Percentiles rank a stretch among this genome's conserved stretches.
These are phyloP conservation scores for Cucurbita pepo DNA, from an alignment of 306 rosid genomes.

Conservation along the genomic window DNA sequence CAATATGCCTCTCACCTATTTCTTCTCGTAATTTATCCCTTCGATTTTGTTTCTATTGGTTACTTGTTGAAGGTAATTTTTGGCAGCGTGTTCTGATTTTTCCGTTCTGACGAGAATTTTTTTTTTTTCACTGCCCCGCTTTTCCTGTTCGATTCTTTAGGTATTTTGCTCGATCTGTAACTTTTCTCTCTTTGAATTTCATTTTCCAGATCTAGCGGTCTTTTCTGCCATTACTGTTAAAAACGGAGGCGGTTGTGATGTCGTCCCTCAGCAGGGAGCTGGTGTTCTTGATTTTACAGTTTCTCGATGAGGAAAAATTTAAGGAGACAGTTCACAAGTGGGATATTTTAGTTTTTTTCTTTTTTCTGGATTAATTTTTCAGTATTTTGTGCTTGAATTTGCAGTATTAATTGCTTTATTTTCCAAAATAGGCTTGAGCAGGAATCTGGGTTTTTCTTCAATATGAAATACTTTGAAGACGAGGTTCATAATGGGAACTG, in stretches of 20 bases:
- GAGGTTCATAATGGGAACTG: constrained; percentile 97
- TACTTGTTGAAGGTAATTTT: constrained; percentile 4
- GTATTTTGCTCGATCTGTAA: constrained; percentile 13
- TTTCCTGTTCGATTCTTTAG: constrained; percentile 8
- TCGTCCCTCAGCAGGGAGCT: constrained; percentile 96
- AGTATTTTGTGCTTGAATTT: constrained; percentile 3
- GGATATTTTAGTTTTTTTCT: constrained; percentile 12
- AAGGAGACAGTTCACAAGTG: constrained; percentile 98
- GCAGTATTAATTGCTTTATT: constrained; percentile 17
- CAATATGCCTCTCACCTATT: constrained; percentile 9
- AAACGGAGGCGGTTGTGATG: constrained; percentile 41
- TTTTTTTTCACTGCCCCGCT: not conserved
- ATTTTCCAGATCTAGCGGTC: constrained; percentile 60
- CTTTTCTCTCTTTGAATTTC: not conserved
- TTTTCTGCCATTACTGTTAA: constrained; percentile 28
- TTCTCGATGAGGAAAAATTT: constrained; percentile 96
- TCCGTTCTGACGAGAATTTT: not conserved
- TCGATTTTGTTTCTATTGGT: constrained; percentile 11
- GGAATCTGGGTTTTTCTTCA: constrained; percentile 97
- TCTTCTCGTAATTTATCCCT: constrained; percentile 1
- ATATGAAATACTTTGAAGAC: constrained; percentile 95
- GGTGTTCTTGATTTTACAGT: constrained; percentile 98
- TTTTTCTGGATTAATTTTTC: not conserved
- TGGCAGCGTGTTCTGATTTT: constrained; percentile 21
- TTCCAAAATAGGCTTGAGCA: constrained; percentile 62